These are phyloP conservation scores for Orychophragmus violaceus DNA, from an alignment of 345 rosid genomes.

Conservation along the genomic window DNA sequence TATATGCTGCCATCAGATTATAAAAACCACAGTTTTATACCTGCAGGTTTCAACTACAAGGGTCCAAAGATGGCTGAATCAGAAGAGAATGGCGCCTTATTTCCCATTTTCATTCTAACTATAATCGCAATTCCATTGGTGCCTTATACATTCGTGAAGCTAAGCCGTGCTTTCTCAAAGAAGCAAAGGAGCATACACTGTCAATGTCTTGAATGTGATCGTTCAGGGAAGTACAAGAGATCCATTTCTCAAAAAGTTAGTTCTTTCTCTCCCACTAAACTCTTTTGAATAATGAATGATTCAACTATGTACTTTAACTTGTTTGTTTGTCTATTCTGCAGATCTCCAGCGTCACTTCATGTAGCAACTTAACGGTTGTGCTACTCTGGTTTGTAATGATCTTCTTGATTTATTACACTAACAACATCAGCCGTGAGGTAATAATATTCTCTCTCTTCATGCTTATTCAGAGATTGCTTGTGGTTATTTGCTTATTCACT, in stretches of 20 bases:
- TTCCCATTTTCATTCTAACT: conserved; percentile 90
- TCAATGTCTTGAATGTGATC: conserved; percentile 65
- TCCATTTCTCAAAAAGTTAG: conserved; percentile 68
- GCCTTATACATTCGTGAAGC: conserved; percentile 67
- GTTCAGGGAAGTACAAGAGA: conserved; percentile 79
- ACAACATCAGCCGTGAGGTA: conserved; percentile 82
- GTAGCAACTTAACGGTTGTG: conserved; percentile 71
- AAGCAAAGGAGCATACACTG: conserved; percentile 68
- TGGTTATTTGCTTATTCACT: conserved; percentile 5
- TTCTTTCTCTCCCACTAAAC: neutral
- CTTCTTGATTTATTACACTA: conserved; percentile 72
- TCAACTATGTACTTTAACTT: neutral
- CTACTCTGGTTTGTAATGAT: conserved; percentile 80
- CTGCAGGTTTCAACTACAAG: conserved; percentile 25
- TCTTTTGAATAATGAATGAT: neutral
- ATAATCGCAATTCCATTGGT: conserved; percentile 85
- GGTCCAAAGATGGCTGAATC: conserved; percentile 55
- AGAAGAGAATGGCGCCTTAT: conserved; percentile 70
- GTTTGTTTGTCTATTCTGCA: conserved; percentile 31
- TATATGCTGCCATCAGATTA: neutral
- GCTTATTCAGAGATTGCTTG: neutral
- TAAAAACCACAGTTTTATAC: neutral
- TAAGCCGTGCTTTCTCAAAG: conserved; percentile 61
- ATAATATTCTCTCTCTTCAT: neutral
- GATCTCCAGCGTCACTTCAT: conserved; percentile 81